phyloP scores from a whole-genome alignment of 345 rosid genomes.

The Brassica carinata region DNA sequence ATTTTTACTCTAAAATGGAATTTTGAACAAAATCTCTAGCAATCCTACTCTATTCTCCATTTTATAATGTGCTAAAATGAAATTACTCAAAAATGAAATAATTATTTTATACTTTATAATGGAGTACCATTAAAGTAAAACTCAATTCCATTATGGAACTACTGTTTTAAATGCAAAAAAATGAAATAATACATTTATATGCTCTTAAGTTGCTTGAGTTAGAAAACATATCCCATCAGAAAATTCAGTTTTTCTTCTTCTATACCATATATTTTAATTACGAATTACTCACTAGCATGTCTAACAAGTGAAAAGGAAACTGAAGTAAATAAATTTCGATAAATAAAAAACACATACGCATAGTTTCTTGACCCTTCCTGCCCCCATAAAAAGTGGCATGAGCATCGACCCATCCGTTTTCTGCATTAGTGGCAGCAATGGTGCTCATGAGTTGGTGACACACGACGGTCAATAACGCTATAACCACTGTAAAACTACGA shows the following conservation, averaged over 20 bases:
- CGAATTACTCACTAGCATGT: neutral
- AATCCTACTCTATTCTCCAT: neutral
- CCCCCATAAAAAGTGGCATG: conserved; percentile 35
- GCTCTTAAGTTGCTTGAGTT: neutral
- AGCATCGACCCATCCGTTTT: conserved; percentile 10
- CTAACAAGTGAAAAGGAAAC: neutral
- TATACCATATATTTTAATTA: neutral
- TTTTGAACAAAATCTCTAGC: neutral
- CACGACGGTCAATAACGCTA: neutral
- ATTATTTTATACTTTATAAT: no score
- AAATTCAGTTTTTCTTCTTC: neutral
- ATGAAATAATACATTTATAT: no score
- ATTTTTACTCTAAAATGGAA: neutral
- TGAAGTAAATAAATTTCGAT: neutral
- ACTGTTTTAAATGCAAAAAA: neutral
- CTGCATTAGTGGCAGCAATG: neutral
- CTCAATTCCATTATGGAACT: neutral
- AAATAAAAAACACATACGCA: conserved; percentile 7
- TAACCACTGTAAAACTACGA: neutral
- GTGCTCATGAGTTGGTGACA: neutral
- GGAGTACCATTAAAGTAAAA: no score
- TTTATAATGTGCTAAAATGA: neutral
- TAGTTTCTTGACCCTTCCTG: conserved; percentile 21
- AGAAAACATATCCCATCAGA: neutral
- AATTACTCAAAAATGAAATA: no score